These are phyloP conservation scores for Hypoxylon rubiginosum DNA, from an alignment of 2,329 filamentous ascomycete genomes.

Conservation along the genomic window DNA sequence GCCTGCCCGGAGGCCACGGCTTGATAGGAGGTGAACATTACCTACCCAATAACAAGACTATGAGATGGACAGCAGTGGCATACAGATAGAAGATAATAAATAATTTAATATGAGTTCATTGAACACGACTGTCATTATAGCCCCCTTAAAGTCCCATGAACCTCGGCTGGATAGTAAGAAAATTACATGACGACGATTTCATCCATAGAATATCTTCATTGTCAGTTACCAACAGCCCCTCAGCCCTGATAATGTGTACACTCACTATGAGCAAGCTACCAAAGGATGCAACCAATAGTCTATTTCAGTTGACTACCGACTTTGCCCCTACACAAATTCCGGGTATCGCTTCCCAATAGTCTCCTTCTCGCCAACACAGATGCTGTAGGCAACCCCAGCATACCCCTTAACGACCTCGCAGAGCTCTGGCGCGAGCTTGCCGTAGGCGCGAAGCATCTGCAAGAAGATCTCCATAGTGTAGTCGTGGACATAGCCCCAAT, in stretches of 20 bases:
- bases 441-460: slow-evolving; percentile 36
- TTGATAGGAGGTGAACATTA: no score
- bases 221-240: no score
- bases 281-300: no score
- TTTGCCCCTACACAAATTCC: slow-evolving; percentile 34
- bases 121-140: neutral
- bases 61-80: neutral
- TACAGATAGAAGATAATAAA: neutral
- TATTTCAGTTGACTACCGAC: neutral
- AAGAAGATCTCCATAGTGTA: slow-evolving; percentile 31
- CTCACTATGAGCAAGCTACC: no score
- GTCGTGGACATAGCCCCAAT: slow-evolving; percentile 44
- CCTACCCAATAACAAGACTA: neutral
- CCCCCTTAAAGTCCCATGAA: neutral
- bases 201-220: no score
- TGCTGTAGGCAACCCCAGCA: slow-evolving; percentile 43
- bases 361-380: slow-evolving; percentile 47
- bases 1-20: neutral
- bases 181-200: no score
- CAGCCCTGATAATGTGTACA: no score
- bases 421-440: slow-evolving; percentile 42
- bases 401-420: slow-evolving; percentile 39
- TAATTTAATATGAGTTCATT: neutral
- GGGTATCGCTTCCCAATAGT: slow-evolving; percentile 27
- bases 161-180: no score